Conservation (phyloP, 768 basidiomycete species). For the Suillus discolor region DNA sequence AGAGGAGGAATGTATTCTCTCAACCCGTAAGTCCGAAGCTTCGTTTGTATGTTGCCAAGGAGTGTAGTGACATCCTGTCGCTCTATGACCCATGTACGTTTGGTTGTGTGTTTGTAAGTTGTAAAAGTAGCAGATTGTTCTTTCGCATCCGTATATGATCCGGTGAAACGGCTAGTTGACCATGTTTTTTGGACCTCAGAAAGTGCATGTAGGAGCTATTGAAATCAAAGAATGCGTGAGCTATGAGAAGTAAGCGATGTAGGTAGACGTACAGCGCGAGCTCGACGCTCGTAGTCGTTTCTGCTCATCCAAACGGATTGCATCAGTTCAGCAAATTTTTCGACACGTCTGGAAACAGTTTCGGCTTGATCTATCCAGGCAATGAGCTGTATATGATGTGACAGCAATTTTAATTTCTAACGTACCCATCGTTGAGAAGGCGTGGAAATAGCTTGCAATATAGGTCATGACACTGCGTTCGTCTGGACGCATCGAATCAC, state of each 20-base stretch:
- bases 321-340: conserved; percentile 96
- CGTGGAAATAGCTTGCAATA: conserved; percentile 96
- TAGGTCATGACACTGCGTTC: conserved; percentile 99
- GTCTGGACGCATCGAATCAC: conserved; percentile 85
- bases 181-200: conserved; percentile 69
- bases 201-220: conserved; percentile 67
- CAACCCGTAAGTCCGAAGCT: conserved; percentile 87
- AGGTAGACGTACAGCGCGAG: conserved; percentile 54
- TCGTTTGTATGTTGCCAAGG: conserved; percentile 93
- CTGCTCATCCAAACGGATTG: conserved; percentile 85
- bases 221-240: background rate
- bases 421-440: conserved; percentile 95
- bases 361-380: conserved; percentile 80
- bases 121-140: conserved; percentile 71
- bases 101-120: conserved; percentile 82
- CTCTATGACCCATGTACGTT: conserved; percentile 88
- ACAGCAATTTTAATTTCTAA: conserved; percentile 8
- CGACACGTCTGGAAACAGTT: conserved; percentile 89
- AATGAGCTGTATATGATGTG: background rate
- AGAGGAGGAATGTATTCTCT: conserved; percentile 79
- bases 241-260: background rate
- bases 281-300: conserved; percentile 93
- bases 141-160: conserved; percentile 83
- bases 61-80: conserved; percentile 85
- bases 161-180: conserved; percentile 63